Evolutionary conservation across 2,329 filamentous ascomycete genomes (phyloP).

Genomic region (Truncatella angustata): DNA sequence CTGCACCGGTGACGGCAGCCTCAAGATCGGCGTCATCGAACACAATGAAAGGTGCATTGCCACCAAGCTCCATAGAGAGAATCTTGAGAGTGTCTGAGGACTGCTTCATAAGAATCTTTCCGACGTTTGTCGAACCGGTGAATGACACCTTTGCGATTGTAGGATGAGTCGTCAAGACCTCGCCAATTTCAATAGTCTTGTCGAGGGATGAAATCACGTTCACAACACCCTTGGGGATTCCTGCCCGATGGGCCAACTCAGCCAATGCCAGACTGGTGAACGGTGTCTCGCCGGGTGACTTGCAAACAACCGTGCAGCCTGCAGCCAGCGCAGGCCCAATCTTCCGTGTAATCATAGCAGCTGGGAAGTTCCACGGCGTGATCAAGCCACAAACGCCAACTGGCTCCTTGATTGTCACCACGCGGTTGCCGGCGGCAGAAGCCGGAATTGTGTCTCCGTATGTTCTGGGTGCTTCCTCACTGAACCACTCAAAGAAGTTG

Average conservation of each 20-base stretch:
- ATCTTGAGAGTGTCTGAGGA: conserved; percentile 80
- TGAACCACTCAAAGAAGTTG: conserved; percentile 79
- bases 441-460: conserved; percentile 76
- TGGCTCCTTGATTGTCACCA: conserved; percentile 78
- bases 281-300: conserved; percentile 88
- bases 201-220: conserved; percentile 80
- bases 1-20: conserved; percentile 75
- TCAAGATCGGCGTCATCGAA: conserved; percentile 95
- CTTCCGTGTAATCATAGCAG: conserved; percentile 73
- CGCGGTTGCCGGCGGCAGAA: conserved; percentile 67
- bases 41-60: conserved; percentile 94
- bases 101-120: conserved; percentile 84
- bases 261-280: conserved; percentile 86
- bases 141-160: conserved; percentile 89
- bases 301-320: conserved; percentile 92
- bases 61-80: conserved; percentile 84
- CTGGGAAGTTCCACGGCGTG: conserved; percentile 87
- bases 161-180: conserved; percentile 72
- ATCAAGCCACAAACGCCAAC: conserved; percentile 82
- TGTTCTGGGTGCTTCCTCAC: conserved; percentile 70
- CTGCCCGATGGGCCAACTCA: conserved; percentile 81
- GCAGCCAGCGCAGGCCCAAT: conserved; percentile 77
- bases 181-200: conserved; percentile 79
- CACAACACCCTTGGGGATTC: conserved; percentile 85
- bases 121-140: conserved; percentile 73